These are phyloP conservation scores for Lepiota brunneoincarnata DNA, from an alignment of 768 basidiomycete species.

Conservation along the genomic window DNA sequence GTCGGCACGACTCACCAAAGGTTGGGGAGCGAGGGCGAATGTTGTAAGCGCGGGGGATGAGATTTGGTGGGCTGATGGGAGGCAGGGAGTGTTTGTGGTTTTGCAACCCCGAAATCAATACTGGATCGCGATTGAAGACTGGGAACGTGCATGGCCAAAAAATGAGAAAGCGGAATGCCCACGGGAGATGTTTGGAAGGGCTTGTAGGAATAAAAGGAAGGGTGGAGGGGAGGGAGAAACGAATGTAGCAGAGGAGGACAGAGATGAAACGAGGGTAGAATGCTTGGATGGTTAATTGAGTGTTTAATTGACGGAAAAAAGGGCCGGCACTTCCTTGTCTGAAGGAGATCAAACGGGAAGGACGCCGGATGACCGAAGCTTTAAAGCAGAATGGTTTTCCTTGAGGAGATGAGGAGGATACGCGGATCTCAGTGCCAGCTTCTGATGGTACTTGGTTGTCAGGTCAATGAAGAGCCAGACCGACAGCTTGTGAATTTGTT, in stretches of 20 bases:
- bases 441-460: slow-evolving; percentile 38
- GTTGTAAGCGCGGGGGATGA: slow-evolving; percentile 52
- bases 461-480: slow-evolving; percentile 32
- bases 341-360: slow-evolving; percentile 27
- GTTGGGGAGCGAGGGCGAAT: slow-evolving; percentile 70
- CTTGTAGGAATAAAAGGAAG: slow-evolving; percentile 25
- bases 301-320: slow-evolving; percentile 46
- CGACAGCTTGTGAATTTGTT: slow-evolving; percentile 27
- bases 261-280: slow-evolving; percentile 28
- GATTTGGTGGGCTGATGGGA: slow-evolving; percentile 12
- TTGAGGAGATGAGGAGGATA: slow-evolving; percentile 25
- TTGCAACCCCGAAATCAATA: slow-evolving; percentile 4
- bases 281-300: slow-evolving; percentile 32
- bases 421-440: slow-evolving; percentile 40
- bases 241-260: slow-evolving; percentile 25
- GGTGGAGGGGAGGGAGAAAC: slow-evolving; percentile 16
- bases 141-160: slow-evolving; percentile 28
- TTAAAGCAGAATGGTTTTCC: slow-evolving; percentile 18
- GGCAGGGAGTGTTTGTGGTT: slow-evolving; percentile 15
- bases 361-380: slow-evolving; percentile 28
- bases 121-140: slow-evolving; percentile 19
- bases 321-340: slow-evolving; percentile 28
- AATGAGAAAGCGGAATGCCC: slow-evolving; percentile 28
- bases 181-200: slow-evolving; percentile 33
- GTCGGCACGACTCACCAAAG: slow-evolving; percentile 44